phyloP scores from a whole-genome alignment of 192 early-diverging fungal genomes.

The Hyaloraphidium curvatum region DNA sequence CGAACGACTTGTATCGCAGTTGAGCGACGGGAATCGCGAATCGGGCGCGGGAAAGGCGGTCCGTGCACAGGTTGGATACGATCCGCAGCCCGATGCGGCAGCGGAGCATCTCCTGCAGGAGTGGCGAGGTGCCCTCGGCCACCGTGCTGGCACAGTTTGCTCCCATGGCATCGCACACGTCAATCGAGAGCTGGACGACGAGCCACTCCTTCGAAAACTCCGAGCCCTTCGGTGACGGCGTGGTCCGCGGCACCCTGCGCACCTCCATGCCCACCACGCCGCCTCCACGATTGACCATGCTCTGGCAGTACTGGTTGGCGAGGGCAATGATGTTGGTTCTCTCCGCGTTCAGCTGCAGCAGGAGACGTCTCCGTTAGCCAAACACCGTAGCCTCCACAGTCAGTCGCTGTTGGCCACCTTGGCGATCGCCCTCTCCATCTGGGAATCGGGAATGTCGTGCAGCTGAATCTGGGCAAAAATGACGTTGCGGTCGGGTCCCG shows the following conservation, averaged over 20 bases:
- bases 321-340: conserved; percentile 21
- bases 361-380: background rate
- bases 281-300: conserved; percentile 45
- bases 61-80: conserved; percentile 43
- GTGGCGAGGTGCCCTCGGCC: conserved; percentile 45
- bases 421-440: conserved; percentile 17
- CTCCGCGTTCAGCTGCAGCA: conserved; percentile 12
- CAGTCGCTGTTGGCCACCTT: background rate
- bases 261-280: conserved; percentile 36
- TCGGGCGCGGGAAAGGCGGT: conserved; percentile 31
- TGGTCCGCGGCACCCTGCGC: conserved; percentile 19
- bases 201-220: conserved; percentile 23
- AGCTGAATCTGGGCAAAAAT: conserved; percentile 47
- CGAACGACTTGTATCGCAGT: conserved; percentile 42
- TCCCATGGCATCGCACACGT: conserved; percentile 65
- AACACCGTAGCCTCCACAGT: background rate
- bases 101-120: conserved; percentile 25
- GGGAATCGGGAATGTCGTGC: conserved; percentile 27
- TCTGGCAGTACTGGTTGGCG: conserved; percentile 41
- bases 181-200: conserved; percentile 53
- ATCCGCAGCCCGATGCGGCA: conserved; percentile 44
- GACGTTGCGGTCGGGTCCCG: conserved; percentile 40
- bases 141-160: conserved; percentile 52
- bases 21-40: conserved; percentile 38
- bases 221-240: background rate